phyloP scores from a whole-genome alignment of 169 alveolate genomes.

The Babesia caballi region DNA sequence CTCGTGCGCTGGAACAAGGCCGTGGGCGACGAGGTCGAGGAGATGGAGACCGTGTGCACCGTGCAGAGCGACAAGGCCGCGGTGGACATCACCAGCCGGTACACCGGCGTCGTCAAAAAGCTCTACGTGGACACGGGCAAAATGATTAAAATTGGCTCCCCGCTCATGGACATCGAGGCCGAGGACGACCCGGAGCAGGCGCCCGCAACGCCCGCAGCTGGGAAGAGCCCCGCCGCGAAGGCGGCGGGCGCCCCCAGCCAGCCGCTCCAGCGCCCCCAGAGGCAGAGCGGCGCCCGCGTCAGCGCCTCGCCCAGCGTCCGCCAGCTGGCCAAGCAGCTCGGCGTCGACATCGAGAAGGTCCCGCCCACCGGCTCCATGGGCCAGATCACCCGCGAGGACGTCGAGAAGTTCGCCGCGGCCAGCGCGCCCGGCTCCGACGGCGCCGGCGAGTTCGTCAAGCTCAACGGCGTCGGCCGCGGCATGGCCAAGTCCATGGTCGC shows the following conservation, averaged over 20 bases:
- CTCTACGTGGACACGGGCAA: slow-evolving; percentile 82
- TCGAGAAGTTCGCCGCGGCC: slow-evolving; percentile 13
- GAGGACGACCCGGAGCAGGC: slow-evolving; percentile 30
- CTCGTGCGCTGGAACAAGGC: slow-evolving; percentile 87
- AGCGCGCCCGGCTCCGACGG: not conserved
- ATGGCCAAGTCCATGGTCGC: slow-evolving; percentile 84
- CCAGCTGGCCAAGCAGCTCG: slow-evolving; percentile 68
- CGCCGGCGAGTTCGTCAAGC: slow-evolving; percentile 23
- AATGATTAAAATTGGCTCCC: slow-evolving; percentile 75
- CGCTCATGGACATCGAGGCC: slow-evolving; percentile 80
- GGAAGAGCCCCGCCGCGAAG: not conserved
- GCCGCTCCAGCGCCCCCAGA: not conserved
- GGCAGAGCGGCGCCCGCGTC: not conserved
- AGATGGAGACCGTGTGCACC: slow-evolving; percentile 90
- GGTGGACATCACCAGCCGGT: slow-evolving; percentile 90
- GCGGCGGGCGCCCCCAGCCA: not conserved
- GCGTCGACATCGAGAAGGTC: slow-evolving; percentile 60
- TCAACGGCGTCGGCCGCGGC: slow-evolving; percentile 60
- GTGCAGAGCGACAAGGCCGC: slow-evolving; percentile 93
- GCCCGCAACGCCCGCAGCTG: not conserved
- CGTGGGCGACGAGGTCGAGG: slow-evolving; percentile 88
- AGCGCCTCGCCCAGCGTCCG: slow-evolving; percentile 69
- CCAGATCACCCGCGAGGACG: slow-evolving; percentile 61
- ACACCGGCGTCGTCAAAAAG: slow-evolving; percentile 86
- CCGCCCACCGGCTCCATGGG: slow-evolving; percentile 68